Percentiles rank a stretch among this genome's conserved stretches.
These are phyloP conservation scores for Leavenworthia alabamica DNA, from an alignment of 345 rosid species.

Conservation along the genomic window DNA sequence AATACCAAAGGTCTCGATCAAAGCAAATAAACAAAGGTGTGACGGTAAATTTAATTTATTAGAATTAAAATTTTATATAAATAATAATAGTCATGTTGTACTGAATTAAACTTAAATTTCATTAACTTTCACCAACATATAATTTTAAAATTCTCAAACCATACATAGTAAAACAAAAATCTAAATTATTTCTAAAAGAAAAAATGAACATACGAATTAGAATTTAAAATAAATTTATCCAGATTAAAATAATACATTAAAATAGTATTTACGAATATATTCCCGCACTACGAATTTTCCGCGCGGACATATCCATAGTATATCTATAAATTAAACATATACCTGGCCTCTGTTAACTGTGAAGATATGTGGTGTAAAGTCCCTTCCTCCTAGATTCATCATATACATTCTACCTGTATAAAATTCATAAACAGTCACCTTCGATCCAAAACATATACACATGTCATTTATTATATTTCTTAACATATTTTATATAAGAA, in stretches of 20 bases:
- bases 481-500: neutral
- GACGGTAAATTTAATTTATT: neutral
- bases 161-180: neutral
- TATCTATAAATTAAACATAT: neutral
- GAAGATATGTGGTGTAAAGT: constrained; percentile 54
- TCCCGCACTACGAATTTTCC: too few species aligned
- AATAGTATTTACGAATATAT: too few species aligned
- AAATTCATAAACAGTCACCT: constrained; percentile 49
- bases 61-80: neutral
- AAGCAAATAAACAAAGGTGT: neutral
- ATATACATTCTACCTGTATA: constrained; percentile 47
- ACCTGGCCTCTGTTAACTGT: constrained; percentile 60
- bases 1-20: neutral
- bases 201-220: too few species aligned
- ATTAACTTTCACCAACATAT: neutral
- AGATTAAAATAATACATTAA: too few species aligned
- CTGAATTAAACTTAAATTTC: neutral
- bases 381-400: constrained; percentile 48
- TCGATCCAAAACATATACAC: constrained; percentile 23
- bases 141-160: neutral
- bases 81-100: neutral
- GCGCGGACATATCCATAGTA: too few species aligned
- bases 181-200: too few species aligned
- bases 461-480: neutral
- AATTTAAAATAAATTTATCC: too few species aligned